phyloP scores from a whole-genome alignment of 148 eudicot genomes.

The Rheum nobile region DNA sequence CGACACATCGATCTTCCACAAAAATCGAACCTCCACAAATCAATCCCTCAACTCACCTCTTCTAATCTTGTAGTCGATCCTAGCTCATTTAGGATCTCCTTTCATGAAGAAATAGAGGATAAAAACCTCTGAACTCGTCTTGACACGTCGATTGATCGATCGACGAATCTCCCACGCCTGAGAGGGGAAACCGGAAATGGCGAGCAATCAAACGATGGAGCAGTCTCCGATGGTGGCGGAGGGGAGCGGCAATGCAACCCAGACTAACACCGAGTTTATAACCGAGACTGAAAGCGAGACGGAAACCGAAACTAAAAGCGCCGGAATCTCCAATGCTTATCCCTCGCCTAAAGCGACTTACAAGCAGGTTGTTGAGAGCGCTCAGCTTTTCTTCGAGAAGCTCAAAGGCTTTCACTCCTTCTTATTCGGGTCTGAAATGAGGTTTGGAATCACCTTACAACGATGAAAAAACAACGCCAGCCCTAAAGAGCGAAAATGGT shows the following conservation, averaged over 20 bases:
- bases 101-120: too few relatives aligned
- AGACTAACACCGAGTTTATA: background rate
- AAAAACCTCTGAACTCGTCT: too few relatives aligned
- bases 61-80: too few relatives aligned
- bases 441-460: constrained; percentile 10
- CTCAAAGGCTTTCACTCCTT: constrained; percentile 17
- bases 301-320: background rate
- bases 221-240: background rate
- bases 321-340: background rate
- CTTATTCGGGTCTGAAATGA: constrained; percentile 5
- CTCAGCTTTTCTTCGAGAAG: constrained; percentile 12
- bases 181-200: too few relatives aligned
- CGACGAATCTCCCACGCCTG: background rate
- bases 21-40: too few relatives aligned
- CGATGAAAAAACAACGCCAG: too few relatives aligned
- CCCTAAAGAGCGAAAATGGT: too few relatives aligned
- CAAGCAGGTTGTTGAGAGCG: too few relatives aligned
- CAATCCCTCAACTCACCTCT: too few relatives aligned
- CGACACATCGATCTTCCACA: too few relatives aligned
- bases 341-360: constrained; percentile 8
- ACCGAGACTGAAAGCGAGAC: background rate
- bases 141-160: too few relatives aligned
- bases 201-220: background rate
- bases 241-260: background rate
- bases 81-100: too few relatives aligned